Percentiles rank a stretch among this genome's conserved stretches.
phyloP scores from a whole-genome alignment of 2,329 filamentous ascomycete genomes.

The Colletotrichum sp. region DNA sequence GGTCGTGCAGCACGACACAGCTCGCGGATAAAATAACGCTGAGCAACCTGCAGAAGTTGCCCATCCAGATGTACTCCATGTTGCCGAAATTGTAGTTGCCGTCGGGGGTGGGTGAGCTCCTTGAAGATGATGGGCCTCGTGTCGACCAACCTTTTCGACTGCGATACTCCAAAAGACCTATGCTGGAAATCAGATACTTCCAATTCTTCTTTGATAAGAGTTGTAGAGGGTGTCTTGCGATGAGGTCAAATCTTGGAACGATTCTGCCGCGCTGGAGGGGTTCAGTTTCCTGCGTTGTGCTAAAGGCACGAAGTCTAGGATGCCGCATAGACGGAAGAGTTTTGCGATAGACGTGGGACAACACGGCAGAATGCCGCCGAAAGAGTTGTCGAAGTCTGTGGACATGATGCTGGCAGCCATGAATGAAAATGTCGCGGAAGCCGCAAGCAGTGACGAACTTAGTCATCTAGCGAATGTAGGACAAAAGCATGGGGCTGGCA shows the following conservation, averaged over 20 bases:
- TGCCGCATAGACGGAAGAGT: not conserved
- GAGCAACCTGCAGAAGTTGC: slow-evolving; percentile 55
- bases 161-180: not conserved
- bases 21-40: slow-evolving; percentile 50
- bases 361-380: not conserved
- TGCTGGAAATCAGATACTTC: not conserved
- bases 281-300: not conserved
- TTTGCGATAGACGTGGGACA: not conserved
- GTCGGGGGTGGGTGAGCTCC: slow-evolving; percentile 48
- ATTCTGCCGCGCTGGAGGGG: not conserved
- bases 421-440: not conserved
- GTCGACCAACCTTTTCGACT: not conserved
- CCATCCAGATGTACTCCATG: slow-evolving; percentile 58
- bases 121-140: slow-evolving; percentile 38
- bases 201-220: not conserved
- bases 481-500: not conserved
- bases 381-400: not conserved
- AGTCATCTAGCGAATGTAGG: not conserved
- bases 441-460: not conserved
- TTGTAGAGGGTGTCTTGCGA: not conserved
- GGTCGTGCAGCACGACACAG: slow-evolving; percentile 43
- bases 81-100: slow-evolving; percentile 49
- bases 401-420: not conserved
- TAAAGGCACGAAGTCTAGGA: not conserved
- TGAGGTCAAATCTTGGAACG: not conserved